phyloP scores from a whole-genome alignment of 208 protist species.

The Dictyostelium gargantuum region DNA sequence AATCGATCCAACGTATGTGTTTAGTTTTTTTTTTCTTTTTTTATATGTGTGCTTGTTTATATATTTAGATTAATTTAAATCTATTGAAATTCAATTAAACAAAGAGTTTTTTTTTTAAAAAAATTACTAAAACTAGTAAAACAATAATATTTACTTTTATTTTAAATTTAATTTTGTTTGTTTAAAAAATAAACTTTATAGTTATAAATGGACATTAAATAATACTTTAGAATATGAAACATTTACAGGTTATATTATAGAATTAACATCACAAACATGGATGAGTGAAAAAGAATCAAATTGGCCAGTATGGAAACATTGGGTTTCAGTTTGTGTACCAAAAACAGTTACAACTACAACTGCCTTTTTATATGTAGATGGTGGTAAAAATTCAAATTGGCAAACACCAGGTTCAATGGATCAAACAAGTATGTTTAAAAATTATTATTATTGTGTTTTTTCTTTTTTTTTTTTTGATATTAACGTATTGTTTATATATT shows the following conservation, averaged over 20 bases:
- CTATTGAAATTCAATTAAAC: too few relatives aligned
- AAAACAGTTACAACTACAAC: neutral
- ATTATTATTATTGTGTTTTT: neutral
- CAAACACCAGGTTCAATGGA: neutral
- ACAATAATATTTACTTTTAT: too few relatives aligned
- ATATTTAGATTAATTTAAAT: too few relatives aligned
- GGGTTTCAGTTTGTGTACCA: conserved; percentile 44
- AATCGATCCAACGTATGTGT: conserved; percentile 4
- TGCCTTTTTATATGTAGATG: conserved; percentile 47
- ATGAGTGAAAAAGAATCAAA: neutral
- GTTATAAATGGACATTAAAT: conserved; percentile 59
- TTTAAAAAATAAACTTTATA: neutral
- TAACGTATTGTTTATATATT: too few relatives aligned
- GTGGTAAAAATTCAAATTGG: conserved; percentile 27
- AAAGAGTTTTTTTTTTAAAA: neutral
- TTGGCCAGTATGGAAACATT: conserved; percentile 63
- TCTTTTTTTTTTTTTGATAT: too few relatives aligned
- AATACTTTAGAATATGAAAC: neutral
- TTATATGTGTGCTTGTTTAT: neutral
- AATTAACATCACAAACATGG: conserved; percentile 67
- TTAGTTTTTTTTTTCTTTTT: neutral
- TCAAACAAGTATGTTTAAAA: neutral
- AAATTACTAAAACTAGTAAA: neutral
- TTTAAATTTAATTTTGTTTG: neutral
- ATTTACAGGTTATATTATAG: conserved; percentile 9